Evolutionary conservation across 768 basidiomycete genomes (phyloP), one percentile per base, ranked within the genome.

Genomic region (Amanita phalloides): DNA sequence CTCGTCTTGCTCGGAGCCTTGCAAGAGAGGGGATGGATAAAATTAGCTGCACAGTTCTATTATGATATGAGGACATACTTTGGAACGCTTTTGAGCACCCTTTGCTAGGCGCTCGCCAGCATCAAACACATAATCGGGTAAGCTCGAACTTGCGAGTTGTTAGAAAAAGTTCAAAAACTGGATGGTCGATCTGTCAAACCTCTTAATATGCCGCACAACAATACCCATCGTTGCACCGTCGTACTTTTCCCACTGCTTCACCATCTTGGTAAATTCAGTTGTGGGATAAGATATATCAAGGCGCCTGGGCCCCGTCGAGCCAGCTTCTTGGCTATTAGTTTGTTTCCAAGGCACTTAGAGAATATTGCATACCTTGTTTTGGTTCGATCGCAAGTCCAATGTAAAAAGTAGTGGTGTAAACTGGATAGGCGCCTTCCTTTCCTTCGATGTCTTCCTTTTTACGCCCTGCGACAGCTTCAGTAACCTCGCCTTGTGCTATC

Each of bases 261-360:
- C 91, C 49, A 90, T 77, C 64, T 94, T 92, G 9, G 84, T 87
- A 65, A 98, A 99, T 61, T 97, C 91, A 25, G 85, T 87, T 3
- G 91, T 96, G 3, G 96, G 96, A 69, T 93, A 97, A 45, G 94
- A 94, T 53, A 99, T 94, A 66, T 99, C 96, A 57, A 99, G 73
- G 62, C 79, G 84, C 56, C 94, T 78, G 48, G 87, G 83, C 25
- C 86, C 92, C 54, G 75, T 68, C 6, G 85, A 72, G 17, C 85
- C 87, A 55, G 83, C 91, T 93, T 72, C 43, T 58, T 45, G 26
- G 35, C 23, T 26, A 20, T 36, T 51, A 33, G 55, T 47, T 43
- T 21, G 32, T 11, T 55, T 42, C 54, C 14, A 53, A 44, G 6
- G 10, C 13, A 51, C n/a, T 28, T 4, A 13, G 13, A 43, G 8